Base-by-base conservation (phyloP, 2,329 filamentous ascomycete species). In the Aspergillus udagawae region DNA sequence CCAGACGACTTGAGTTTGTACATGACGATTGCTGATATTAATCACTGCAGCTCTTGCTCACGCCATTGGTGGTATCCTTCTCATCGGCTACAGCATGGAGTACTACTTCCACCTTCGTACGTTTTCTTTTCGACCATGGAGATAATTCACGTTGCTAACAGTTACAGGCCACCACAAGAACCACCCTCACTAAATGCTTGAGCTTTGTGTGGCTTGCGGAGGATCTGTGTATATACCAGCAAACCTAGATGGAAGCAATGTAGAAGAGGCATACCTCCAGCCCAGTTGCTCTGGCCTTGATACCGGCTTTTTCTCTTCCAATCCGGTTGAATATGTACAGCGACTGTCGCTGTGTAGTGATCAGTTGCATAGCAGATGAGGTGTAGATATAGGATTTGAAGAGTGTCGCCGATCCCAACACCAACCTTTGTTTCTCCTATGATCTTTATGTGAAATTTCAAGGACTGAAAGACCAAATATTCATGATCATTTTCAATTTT, bases 71-170 rank as follows among this genome's bases (percentile, higher is more conserved):
- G 82, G 86, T 74, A 80, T 99, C 62, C 80, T 96, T 65, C 79
- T 86, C 65, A 75, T 97, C 68, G 93, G 94, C 72, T 99, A 99
- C 80, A 90, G 89, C 70, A 91, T 97, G 82, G 92, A 96, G 83
- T 99, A 99, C 88, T 97, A 99, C 86, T 97, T 96, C 90, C 95
- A 99, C 82, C 85, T 99, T 73, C 91, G 94, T 99, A 87, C 79
- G 91, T 86, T 29, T 48, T 25, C 49, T 45, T 17, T 12, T 55
- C 56, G 44, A 44, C 42, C 28, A n/a, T 42, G 45, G 3, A 20
- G 29, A 50, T 50, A 20, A 29, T 14, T 42, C 45, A 20, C 32
- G 53, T 41, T 53, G 49, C 58, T 61, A 53, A 62, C 51, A 64
- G 54, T 49, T 53, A 54, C 68, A 99, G 94, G 94, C 72, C 93